These are phyloP conservation scores for Globisporangium middletonii DNA, from an alignment of 352 stramenopile species.

Conservation along the genomic window DNA sequence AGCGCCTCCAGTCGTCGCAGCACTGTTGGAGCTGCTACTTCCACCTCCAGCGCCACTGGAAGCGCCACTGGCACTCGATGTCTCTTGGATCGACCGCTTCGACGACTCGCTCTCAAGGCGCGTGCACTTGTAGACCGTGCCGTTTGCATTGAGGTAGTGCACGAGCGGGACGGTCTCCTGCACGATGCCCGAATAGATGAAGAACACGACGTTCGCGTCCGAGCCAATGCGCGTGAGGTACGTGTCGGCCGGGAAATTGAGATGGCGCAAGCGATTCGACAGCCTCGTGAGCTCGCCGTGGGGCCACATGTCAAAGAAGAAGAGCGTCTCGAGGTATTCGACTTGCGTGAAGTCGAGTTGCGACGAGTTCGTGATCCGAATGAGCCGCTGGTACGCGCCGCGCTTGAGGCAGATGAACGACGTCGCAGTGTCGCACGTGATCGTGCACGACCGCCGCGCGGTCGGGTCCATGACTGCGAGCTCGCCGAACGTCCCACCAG, in stretches of 20 bases:
- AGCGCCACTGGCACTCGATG: constrained; percentile 4
- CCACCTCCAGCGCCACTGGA: neutral
- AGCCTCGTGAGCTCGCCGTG: constrained; percentile 66
- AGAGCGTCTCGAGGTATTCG: constrained; percentile 80
- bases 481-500: constrained; percentile 73
- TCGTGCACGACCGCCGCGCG: constrained; percentile 61
- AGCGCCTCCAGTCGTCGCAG: neutral
- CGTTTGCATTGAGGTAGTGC: constrained; percentile 60
- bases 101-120: constrained; percentile 31
- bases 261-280: constrained; percentile 58
- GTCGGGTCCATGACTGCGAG: constrained; percentile 78
- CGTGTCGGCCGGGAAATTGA: constrained; percentile 55
- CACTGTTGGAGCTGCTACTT: constrained; percentile 20
- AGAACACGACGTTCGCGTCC: constrained; percentile 68
- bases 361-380: constrained; percentile 75
- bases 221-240: constrained; percentile 65
- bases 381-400: constrained; percentile 74
- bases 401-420: constrained; percentile 86
- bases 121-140: constrained; percentile 43
- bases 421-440: constrained; percentile 58
- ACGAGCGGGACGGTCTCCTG: constrained; percentile 72
- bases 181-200: constrained; percentile 74
- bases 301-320: constrained; percentile 73
- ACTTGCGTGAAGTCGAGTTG: constrained; percentile 76
- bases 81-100: constrained; percentile 23